Evolutionary conservation across 1,139 yeast species (phyloP), one percentile per base, ranked within the genome.

Genomic region (Suhomyces wounanorum): DNA sequence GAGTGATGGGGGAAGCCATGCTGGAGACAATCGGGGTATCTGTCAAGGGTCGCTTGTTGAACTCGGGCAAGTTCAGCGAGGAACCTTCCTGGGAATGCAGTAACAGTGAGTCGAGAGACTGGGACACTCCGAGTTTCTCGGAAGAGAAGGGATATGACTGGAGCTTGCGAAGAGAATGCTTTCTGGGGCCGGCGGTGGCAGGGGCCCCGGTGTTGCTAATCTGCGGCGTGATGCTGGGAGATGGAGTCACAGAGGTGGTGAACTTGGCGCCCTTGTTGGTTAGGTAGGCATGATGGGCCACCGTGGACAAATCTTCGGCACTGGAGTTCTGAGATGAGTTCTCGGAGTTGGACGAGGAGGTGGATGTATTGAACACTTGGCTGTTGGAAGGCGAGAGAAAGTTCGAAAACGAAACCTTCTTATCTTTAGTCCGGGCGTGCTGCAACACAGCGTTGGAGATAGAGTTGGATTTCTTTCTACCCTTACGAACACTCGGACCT

Each of bases 11-110:
- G 0, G 88, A 82, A 0, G 81, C 73, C 54, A 73, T 68, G 11
- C 75, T 69, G 37, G 87, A 83, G 4, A 79, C 82, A 2, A 84
- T 75, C 0, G 92, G 92, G 0, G 92, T 86, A 62, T 86, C 92
- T 42, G 86, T 84, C 50, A 83, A 68, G 0, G 92, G 91, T 44
- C 90, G 72, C 64, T 81, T 83, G 62, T 85, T 83, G 65, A 86
- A 86, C 51, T 74, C 84, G 0, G 89, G 88, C 43, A 81, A 68
- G 40, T 63, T 59, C 2, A 64, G 53, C 39, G 42, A 57, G 11
- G 59, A 56, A 10, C 45, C 45, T 8, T 35, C 48, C 1, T 42
- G 38, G 1, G 38, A 33, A 25, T 42, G 47, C 28, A 52, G 52
- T 44, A 63, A 52, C 45, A 65, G 73, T 6, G 70, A 62, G 51